Evolutionary conservation across 1,284 basidiomycete species (phyloP), one percentile per base, ranked within the genome.

Genomic region (Dichomitus squalens): DNA sequence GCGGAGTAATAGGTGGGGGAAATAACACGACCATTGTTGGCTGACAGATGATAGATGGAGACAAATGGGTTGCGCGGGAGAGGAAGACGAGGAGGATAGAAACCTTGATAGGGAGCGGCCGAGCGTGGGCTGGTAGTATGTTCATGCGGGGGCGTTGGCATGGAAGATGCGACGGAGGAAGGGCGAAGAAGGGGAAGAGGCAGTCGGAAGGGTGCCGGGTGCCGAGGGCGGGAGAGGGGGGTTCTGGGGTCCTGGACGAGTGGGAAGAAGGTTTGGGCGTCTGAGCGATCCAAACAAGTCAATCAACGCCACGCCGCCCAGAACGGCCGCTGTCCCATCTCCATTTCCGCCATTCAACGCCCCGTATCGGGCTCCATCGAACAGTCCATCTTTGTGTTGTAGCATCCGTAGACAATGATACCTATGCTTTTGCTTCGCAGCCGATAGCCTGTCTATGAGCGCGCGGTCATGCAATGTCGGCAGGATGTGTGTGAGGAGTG

Each of bases 301-400:
- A 70, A 68, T 69, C 67, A 69, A 68, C 66, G 68, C 69, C 68
- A 67, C 66, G 66, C 63, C 64, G 66, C 62, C 62, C 54, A 64
- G 59, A 59, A 60, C 61, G 59, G 59, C 63, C 57, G 59, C 57
- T 64, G 58, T 54, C 51, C 55, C 61, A 55, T 49, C 60, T 59
- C 66, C 59, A 62, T 62, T 60, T 65, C 51, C 62, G 49, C 63
- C 41, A 59, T 53, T 59, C 57, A 56, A 63, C 52, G 65, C 55
- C 58, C 63, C 57, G 63, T 64, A 60, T 60, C 60, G 55, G 29
- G 6, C 60, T 53, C 53, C 47, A 53, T 49, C 53, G 53, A 25
- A 47, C 27, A 25, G 25, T 25, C 43, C 27, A 9, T 29, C n/a
- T 14, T 20, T 16, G 1, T 53, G 39, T 51, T 52, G 55, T 53